These are phyloP conservation scores for Solanum gandarillasii DNA, from an alignment of 257 asterid genomes.

Conservation along the genomic window DNA sequence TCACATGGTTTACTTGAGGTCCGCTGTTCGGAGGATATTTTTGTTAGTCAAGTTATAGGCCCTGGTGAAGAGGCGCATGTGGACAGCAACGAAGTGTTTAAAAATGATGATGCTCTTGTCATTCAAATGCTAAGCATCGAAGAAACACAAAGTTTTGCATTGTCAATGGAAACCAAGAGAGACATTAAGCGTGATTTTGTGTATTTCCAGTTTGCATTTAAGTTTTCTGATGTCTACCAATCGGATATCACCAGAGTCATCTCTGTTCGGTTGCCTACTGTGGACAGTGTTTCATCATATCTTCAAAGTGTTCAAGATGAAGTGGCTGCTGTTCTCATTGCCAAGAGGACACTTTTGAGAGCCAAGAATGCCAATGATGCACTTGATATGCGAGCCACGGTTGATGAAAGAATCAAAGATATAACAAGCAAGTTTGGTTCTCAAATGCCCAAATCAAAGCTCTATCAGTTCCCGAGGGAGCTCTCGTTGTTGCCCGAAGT, in stretches of 20 bases:
- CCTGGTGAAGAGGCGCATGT: constrained; percentile 86
- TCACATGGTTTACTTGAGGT: constrained; percentile 84
- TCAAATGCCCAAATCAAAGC: constrained; percentile 74
- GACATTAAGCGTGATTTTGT: constrained; percentile 89
- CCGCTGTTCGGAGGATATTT: constrained; percentile 79
- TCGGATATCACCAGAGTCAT: constrained; percentile 89
- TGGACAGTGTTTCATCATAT: constrained; percentile 71
- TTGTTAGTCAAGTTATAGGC: constrained; percentile 79
- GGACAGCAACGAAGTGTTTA: constrained; percentile 57
- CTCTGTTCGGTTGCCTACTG: constrained; percentile 73
- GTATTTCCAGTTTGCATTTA: constrained; percentile 69
- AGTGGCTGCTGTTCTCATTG: constrained; percentile 83
- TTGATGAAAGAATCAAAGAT: constrained; percentile 90
- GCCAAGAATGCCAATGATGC: constrained; percentile 61
- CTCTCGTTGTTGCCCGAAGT: constrained; percentile 68
- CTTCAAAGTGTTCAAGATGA: constrained; percentile 88
- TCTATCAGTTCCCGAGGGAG: constrained; percentile 77
- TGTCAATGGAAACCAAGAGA: constrained; percentile 58
- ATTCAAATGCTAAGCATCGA: constrained; percentile 79
- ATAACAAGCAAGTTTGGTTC: constrained; percentile 69
- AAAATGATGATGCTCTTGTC: constrained; percentile 53
- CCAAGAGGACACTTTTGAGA: constrained; percentile 68
- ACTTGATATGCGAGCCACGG: constrained; percentile 52
- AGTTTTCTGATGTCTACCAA: constrained; percentile 67
- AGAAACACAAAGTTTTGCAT: constrained; percentile 79